These are phyloP conservation scores for Colletotrichum sp. DNA, from an alignment of 2,329 filamentous ascomycete species.

Conservation along the genomic window DNA sequence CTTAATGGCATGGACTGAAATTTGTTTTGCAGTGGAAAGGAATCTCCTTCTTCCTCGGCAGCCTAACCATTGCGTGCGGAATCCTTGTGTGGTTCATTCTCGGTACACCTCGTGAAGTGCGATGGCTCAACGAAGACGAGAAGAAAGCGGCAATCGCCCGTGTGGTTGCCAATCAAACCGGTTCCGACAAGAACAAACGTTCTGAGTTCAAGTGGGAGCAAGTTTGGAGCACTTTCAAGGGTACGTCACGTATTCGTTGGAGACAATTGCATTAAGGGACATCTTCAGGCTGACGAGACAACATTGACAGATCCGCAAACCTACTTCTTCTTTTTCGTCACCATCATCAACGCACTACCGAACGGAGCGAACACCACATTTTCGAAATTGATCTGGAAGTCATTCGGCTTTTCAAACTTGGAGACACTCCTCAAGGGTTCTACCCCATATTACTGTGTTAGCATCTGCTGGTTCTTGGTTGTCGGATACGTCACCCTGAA, in stretches of 20 bases:
- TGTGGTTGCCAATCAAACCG: neutral
- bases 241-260: neutral
- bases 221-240: conserved; percentile 29
- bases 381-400: conserved; percentile 33
- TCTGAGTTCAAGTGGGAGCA: conserved; percentile 24
- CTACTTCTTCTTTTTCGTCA: conserved; percentile 39
- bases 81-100: conserved; percentile 30
- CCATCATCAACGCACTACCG: conserved; percentile 35
- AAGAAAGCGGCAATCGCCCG: conserved; percentile 19
- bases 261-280: neutral
- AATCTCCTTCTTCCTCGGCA: conserved; percentile 33
- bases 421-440: conserved; percentile 36
- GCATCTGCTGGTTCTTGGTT: conserved; percentile 32
- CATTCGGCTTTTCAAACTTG: conserved; percentile 35
- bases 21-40: conserved; percentile 24
- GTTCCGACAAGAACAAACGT: accelerated
- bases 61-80: conserved; percentile 28
- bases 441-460: conserved; percentile 30
- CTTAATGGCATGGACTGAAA: neutral
- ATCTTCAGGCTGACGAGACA: neutral
- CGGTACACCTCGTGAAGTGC: conserved; percentile 33
- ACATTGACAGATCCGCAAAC: conserved; percentile 30
- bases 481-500: conserved; percentile 28
- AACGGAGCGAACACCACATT: conserved; percentile 38
- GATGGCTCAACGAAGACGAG: conserved; percentile 33